These are phyloP conservation scores for Trifolium subterraneum DNA, from an alignment of 306 rosid genomes.

Conservation along the genomic window DNA sequence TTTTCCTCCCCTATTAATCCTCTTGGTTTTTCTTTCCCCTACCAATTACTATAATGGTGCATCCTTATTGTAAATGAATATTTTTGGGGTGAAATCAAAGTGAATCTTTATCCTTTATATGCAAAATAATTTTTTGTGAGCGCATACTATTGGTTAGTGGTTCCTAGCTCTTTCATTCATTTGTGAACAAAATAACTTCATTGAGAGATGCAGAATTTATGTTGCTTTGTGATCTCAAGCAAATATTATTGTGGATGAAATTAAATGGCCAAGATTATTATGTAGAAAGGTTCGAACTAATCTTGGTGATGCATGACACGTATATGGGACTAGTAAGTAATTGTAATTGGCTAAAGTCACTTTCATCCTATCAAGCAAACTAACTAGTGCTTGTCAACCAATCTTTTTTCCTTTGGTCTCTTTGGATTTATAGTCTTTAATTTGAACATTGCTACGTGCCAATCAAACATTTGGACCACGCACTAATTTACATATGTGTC, in stretches of 20 bases:
- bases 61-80: slow-evolving; percentile 49
- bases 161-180: not conserved
- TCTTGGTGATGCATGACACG: slow-evolving; percentile 40
- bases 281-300: slow-evolving; percentile 1
- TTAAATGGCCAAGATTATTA: slow-evolving; percentile 29
- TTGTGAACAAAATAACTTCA: not conserved
- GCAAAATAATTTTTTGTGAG: not conserved
- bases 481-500: slow-evolving; percentile 44
- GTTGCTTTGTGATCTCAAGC: not conserved
- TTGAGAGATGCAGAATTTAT: not conserved
- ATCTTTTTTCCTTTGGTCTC: slow-evolving; percentile 46
- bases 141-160: not conserved
- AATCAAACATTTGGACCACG: slow-evolving; percentile 45
- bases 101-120: slow-evolving; percentile 8
- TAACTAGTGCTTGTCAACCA: slow-evolving; percentile 41
- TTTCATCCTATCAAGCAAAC: slow-evolving; percentile 48
- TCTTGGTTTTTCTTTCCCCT: slow-evolving; percentile 1
- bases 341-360: slow-evolving; percentile 43
- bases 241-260: not conserved
- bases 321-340: slow-evolving; percentile 2
- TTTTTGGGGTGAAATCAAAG: slow-evolving; percentile 41
- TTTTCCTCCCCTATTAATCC: not conserved
- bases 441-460: slow-evolving; percentile 39
- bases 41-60: slow-evolving; percentile 17
- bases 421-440: slow-evolving; percentile 28